These are phyloP conservation scores for Astraeus odoratus DNA, from an alignment of 768 basidiomycete genomes.

Conservation along the genomic window DNA sequence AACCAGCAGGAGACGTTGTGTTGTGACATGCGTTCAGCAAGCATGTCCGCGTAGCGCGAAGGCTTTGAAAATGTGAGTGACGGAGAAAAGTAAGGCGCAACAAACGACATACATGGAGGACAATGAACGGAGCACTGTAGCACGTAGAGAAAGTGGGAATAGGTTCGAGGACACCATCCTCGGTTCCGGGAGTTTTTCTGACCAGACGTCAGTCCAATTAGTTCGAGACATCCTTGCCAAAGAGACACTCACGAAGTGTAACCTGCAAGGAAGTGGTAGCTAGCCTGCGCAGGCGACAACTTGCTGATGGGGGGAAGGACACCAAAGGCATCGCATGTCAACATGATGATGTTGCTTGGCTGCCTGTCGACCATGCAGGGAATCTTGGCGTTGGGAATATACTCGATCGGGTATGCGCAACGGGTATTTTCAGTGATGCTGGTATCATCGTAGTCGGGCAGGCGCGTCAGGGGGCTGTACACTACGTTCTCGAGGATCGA, in stretches of 20 bases:
- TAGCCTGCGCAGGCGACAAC: constrained; percentile 89
- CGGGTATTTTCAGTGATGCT: constrained; percentile 99
- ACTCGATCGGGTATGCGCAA: constrained; percentile 98
- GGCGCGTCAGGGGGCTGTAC: constrained; percentile 77
- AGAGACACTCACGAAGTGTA: constrained; percentile 70
- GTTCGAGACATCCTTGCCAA: not conserved
- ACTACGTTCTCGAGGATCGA: constrained; percentile 99
- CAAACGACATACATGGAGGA: constrained; percentile 65
- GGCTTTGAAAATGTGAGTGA: constrained; percentile 41
- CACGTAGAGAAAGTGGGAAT: constrained; percentile 99
- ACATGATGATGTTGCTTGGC: constrained; percentile 93
- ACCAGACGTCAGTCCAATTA: constrained; percentile 11
- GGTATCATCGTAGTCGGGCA: constrained; percentile 92
- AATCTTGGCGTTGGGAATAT: constrained; percentile 90
- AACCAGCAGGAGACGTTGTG: constrained; percentile 93
- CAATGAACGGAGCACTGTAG: constrained; percentile 99
- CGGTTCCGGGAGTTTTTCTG: constrained; percentile 97
- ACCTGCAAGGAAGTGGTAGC: constrained; percentile 95
- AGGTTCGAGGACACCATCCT: constrained; percentile 96
- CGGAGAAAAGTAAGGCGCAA: not conserved
- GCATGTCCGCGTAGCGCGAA: constrained; percentile 93
- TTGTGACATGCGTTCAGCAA: constrained; percentile 88
- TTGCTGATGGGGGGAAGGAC: constrained; percentile 94
- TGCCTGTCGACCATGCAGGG: constrained; percentile 84
- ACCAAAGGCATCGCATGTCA: constrained; percentile 97